Conservation (phyloP, 2,329 filamentous ascomycete species). For the Colletotrichum echinochloae region DNA sequence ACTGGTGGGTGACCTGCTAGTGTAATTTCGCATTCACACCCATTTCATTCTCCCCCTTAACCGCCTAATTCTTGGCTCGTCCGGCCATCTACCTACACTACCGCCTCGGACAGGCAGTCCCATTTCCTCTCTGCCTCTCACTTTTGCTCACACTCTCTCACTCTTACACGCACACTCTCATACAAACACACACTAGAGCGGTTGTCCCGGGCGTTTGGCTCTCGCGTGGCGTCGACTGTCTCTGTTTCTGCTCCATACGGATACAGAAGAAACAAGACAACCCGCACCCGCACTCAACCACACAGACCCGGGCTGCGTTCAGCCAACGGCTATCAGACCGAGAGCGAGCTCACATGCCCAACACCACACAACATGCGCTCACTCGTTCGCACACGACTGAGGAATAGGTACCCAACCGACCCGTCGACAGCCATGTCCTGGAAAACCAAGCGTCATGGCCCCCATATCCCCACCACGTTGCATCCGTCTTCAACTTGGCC, state of each 20-base stretch:
- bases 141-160: neutral
- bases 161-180: neutral
- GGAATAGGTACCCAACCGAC: neutral
- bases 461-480: slow-evolving; percentile 16
- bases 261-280: too few relatives aligned
- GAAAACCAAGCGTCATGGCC: slow-evolving; percentile 1
- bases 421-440: neutral
- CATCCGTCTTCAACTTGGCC: slow-evolving; percentile 23
- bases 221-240: neutral
- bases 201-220: neutral
- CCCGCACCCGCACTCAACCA: neutral
- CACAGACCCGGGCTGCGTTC: neutral
- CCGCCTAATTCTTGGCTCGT: too few relatives aligned
- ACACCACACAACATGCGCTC: too few relatives aligned
- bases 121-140: too few relatives aligned
- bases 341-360: neutral
- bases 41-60: too few relatives aligned
- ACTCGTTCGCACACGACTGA: too few relatives aligned
- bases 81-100: too few relatives aligned
- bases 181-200: too few relatives aligned
- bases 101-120: neutral
- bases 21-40: too few relatives aligned
- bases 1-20: too few relatives aligned
- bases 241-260: neutral
- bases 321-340: neutral